Evolutionary conservation across 148 eudicot species (phyloP), one percentile per base, ranked within the genome.

Genomic region (Rhododendron mucronatum): DNA sequence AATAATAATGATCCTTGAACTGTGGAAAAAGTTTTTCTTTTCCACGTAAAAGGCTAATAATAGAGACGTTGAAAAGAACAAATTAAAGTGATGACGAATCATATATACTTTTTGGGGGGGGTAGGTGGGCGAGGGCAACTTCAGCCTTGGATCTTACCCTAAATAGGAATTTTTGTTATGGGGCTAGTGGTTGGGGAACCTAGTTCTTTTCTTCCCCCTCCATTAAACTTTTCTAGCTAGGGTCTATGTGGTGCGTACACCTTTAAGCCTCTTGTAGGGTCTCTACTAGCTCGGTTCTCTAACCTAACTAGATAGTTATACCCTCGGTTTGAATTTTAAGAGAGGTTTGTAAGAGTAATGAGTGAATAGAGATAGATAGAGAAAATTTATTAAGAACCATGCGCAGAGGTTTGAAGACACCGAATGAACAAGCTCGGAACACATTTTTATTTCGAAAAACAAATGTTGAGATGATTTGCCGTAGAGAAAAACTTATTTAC

Each of bases 141-240:
- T 67, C 81, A 78, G 73, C 86, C 86, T 88, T 86, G 88, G 83
- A 86, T 87, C 80, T 86, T 77, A 86, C 88, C 86, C 84, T 41
- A 82, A 63, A 82, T 83, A 50, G 86, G 90, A 85, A 76, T 80
- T 44, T 75, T 20, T 28, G 65, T 39, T 16, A 26, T 20, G 28
- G 35, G 18, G 55, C 63, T 41, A 41, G 45, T 41, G 45, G 59
- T 53, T 81, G 67, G 89, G 87, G 83, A 84, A 67, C 87, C 87
- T 80, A 67, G 63, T 85, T 85, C 83, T 9, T 79, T 55, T 55
- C 61, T 5, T 55, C 61, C 78, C 50, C 18, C 55, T 45, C 81
- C 35, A 10, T 50, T 50, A 9, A 41, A 8, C 33, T 21, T 21
- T n/a, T 26, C 35, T 48, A 5, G 65, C 65, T 59, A 59, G 65